Evolutionary conservation across 345 rosid genomes (phyloP).

Genomic region (Leavenworthia alabamica): DNA sequence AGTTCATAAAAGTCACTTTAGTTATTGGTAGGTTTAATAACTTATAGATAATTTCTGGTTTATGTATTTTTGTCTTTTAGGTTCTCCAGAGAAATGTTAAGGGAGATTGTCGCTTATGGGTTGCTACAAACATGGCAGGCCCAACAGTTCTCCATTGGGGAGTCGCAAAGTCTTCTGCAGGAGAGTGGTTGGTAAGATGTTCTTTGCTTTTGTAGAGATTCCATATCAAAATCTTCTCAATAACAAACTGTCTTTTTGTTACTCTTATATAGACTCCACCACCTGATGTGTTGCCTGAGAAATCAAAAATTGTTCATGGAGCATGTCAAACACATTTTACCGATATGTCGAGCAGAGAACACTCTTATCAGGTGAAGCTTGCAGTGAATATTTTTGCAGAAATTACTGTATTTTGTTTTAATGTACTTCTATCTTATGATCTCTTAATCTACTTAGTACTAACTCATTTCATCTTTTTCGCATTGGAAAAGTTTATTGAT

Average conservation of each 20-base stretch:
- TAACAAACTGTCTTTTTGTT: neutral
- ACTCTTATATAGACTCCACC: constrained; percentile 40
- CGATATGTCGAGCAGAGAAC: constrained; percentile 34
- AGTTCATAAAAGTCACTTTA: neutral
- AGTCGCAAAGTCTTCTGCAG: constrained; percentile 40
- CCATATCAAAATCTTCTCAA: neutral
- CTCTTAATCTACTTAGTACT: constrained; percentile 1
- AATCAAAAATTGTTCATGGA: constrained; percentile 43
- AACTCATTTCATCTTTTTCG: neutral
- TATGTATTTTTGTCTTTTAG: constrained; percentile 23
- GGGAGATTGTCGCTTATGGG: constrained; percentile 38
- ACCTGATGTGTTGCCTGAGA: constrained; percentile 49
- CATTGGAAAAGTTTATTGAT: constrained; percentile 30
- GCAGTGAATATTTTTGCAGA: neutral
- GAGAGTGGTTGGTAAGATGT: constrained; percentile 57
- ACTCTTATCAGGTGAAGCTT: constrained; percentile 43
- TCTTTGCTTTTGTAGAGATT: constrained; percentile 7
- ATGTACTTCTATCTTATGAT: neutral
- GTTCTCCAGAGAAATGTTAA: constrained; percentile 35
- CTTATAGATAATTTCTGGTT: neutral
- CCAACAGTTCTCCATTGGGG: constrained; percentile 57
- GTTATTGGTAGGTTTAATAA: neutral
- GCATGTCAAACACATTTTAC: constrained; percentile 58
- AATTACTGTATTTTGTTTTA: neutral
- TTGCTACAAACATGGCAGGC: constrained; percentile 46